Conservation (phyloP, 257 asterid species). For the Rhazya stricta region DNA sequence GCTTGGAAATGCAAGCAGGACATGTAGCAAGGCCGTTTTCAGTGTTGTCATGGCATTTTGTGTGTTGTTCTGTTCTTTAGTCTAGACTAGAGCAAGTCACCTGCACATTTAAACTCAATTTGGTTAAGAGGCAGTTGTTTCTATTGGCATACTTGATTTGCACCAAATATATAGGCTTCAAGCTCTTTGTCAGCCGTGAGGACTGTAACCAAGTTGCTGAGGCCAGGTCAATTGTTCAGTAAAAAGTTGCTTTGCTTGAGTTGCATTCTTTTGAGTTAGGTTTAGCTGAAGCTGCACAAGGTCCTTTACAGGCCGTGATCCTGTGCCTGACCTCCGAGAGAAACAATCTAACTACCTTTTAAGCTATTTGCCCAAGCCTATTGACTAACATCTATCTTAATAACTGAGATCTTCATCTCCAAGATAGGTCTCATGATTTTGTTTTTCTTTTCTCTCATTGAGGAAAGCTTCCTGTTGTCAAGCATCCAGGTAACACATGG, state of each 20-base stretch:
- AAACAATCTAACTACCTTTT: neutral
- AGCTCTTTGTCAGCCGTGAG: neutral
- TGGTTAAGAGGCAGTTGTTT: constrained; percentile 3
- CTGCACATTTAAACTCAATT: neutral
- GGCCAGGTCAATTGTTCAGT: neutral
- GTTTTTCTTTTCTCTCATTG: constrained; percentile 1
- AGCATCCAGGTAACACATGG: neutral
- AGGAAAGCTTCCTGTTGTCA: constrained; percentile 16
- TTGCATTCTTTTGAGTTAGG: constrained; percentile 3
- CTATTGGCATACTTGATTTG: neutral
- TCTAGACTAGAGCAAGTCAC: neutral
- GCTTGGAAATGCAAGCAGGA: neutral
- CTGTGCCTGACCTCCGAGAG: neutral
- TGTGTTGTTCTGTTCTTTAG: constrained; percentile 3
- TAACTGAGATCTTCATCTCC: neutral
- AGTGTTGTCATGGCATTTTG: neutral
- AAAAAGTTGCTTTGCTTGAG: constrained; percentile 1
- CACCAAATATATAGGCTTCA: neutral
- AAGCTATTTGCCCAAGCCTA: constrained; percentile 1
- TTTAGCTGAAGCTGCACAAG: constrained; percentile 1
- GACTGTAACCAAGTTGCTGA: neutral
- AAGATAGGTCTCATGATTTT: neutral
- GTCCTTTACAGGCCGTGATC: neutral
- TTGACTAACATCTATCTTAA: neutral
- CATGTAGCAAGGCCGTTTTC: neutral